Percentiles rank a stretch among this genome's conserved stretches.
phyloP scores from a whole-genome alignment of 257 asterid genomes.

The Salvia splendens region DNA sequence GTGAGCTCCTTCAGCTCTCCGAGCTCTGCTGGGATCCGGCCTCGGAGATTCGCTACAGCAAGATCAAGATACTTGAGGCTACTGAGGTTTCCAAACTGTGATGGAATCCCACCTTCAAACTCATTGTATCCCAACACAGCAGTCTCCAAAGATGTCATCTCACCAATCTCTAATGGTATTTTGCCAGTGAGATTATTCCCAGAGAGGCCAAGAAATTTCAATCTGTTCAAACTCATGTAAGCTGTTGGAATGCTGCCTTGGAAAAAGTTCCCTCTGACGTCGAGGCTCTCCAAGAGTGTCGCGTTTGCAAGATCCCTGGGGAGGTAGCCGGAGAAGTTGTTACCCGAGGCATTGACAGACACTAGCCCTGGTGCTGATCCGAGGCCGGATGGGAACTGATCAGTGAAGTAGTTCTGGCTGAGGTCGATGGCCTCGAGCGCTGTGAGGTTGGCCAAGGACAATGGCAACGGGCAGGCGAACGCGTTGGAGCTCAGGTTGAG shows the following conservation, averaged over 20 bases:
- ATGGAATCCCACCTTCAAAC: constrained; percentile 42
- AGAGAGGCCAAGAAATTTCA: constrained; percentile 77
- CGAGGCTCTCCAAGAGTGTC: constrained; percentile 55
- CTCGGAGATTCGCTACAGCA: constrained; percentile 42
- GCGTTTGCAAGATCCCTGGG: constrained; percentile 66
- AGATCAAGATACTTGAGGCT: constrained; percentile 44
- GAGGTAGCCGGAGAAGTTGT: constrained; percentile 66
- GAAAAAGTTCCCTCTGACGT: constrained; percentile 74
- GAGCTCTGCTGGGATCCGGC: constrained; percentile 39
- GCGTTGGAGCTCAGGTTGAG: constrained; percentile 59
- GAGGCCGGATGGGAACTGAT: constrained; percentile 55
- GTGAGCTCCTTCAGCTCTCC: constrained; percentile 34
- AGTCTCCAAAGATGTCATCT: constrained; percentile 33
- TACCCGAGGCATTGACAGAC: constrained; percentile 65
- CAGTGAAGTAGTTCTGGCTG: constrained; percentile 62
- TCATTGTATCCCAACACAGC: constrained; percentile 41
- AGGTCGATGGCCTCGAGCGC: constrained; percentile 54
- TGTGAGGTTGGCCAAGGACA: constrained; percentile 50
- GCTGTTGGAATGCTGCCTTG: constrained; percentile 63
- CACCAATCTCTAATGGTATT: constrained; percentile 41
- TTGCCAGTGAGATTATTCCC: constrained; percentile 44
- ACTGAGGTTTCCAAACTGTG: constrained; percentile 39
- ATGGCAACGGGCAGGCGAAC: constrained; percentile 57
- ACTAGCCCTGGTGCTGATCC: constrained; percentile 44
- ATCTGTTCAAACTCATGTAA: constrained; percentile 49